A percentile compares a stretch with the other conserved stretches of the same genome.
Evolutionary conservation across 768 basidiomycete species (phyloP).

Genomic region (Lentinula raphanica): DNA sequence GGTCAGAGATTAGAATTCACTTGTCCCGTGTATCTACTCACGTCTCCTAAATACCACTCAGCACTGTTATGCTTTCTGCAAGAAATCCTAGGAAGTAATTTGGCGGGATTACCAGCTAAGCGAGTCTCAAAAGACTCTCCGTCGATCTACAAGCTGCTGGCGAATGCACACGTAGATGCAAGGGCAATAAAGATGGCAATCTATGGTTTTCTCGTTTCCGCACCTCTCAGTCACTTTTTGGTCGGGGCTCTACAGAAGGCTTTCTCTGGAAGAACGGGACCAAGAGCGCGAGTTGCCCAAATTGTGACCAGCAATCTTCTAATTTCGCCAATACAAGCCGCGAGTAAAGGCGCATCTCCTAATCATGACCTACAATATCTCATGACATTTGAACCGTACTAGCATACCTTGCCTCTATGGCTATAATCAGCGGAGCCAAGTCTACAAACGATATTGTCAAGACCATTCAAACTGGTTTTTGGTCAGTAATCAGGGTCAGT

Average conservation of each 20-base stretch:
- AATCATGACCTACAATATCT: background rate
- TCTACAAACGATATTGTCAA: constrained; percentile 57
- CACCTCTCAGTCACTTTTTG: constrained; percentile 73
- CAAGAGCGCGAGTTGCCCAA: constrained; percentile 61
- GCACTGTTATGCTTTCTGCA: constrained; percentile 63
- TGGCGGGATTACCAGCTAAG: constrained; percentile 55
- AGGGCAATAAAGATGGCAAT: constrained; percentile 80
- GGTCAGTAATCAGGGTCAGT: constrained; percentile 65
- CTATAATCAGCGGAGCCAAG: constrained; percentile 77
- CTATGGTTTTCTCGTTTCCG: constrained; percentile 81
- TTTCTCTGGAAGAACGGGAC: constrained; percentile 69
- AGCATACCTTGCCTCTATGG: constrained; percentile 78
- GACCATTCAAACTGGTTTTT: constrained; percentile 69
- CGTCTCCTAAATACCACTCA: constrained; percentile 14
- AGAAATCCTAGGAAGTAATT: constrained; percentile 73
- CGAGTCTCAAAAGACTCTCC: constrained; percentile 51
- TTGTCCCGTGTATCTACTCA: constrained; percentile 13
- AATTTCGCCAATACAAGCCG: constrained; percentile 68
- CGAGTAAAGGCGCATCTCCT: no score
- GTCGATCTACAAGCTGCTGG: constrained; percentile 44
- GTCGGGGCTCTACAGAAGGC: constrained; percentile 67
- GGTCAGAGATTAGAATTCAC: constrained; percentile 46
- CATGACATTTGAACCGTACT: background rate
- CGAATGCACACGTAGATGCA: constrained; percentile 52
- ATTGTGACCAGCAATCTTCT: constrained; percentile 73